Base-by-base conservation (phyloP, 352 stramenopile genomes). In the Phytophthora ohioensis region DNA sequence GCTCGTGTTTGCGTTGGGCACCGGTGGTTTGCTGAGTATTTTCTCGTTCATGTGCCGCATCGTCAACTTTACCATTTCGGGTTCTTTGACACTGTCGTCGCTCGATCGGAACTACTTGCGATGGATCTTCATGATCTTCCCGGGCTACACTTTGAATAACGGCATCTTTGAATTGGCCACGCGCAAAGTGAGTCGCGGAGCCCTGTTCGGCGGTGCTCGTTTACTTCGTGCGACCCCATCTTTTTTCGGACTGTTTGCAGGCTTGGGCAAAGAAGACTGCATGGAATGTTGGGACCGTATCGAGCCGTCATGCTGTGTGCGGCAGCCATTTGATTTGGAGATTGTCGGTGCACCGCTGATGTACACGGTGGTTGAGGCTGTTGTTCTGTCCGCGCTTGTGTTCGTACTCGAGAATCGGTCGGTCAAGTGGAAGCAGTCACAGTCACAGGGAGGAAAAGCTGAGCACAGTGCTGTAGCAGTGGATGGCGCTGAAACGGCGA, bases 41-140 rank as follows among this genome's bases (percentile, higher is more conserved):
- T 88, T 93, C 58, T 93, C 85, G 27, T 91, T 93, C 52, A 58
- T 93, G 39, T 93, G 85, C 43, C 85, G 85, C 13, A 73, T 93
- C 21, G 73, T 91, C 12, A 78, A 89, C 64, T 91, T 88, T 51
- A 41, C 43, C 1, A 61, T 83, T 7, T 64, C 60, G 8, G 66
- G 57, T 7, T 69, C 57, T 1, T 79, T 92, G 13, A 87, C 77
- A 11, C 70, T 93, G 2, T 84, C 85, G 1, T 76, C 74, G 2
- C 64, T 93, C 3, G 85, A 93, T 52, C 81, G 73, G 3, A 87
- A 89, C 56, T 93, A 91, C 47, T 54, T 93, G 43, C 81, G 84
- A 2, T 93, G 85, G 85, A 51, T 91, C 30, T 93, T 91, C 63
- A 64, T 93, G 65, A 45, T 93, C 3, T 91, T 93, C 57, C 85